Base-by-base conservation (phyloP, 148 eudicot genomes). In the Persicaria tinctoria region DNA sequence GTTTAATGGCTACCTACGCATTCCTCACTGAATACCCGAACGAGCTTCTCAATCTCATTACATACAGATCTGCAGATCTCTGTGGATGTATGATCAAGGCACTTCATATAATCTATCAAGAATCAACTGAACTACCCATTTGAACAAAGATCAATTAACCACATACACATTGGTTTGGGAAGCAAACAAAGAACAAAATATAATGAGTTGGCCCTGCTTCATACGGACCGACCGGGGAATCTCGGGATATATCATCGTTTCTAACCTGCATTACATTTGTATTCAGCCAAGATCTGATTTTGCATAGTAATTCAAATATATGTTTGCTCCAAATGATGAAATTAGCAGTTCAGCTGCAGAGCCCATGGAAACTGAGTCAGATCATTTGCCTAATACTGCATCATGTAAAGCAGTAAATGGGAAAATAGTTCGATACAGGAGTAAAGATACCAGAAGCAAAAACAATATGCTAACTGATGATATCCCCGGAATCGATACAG, bases 281-380 rank as follows among this genome's bases (percentile, higher is more conserved):
- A 57, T 57, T 57, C 63, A 57, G 8, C 20, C 8, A 57, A 57
- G 63, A 57, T 57, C 0, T 17, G 63, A 5, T 57, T 23, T 18
- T 57, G 63, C 32, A 23, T 4, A 60, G 68, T 60, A 60, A 13
- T 27, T 20, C 44, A 20, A 1, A 0, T 18, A 7, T 18, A 57
- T 57, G 68, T 60, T 10, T 11, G 10, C 14, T 60, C 8, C 63
- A 57, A 27, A 59, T 59, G 66, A 59, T 59, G 66, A 23, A 4
- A 18, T 6, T 18, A 7, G 23, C 41, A 9, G 68, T 32, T 32
- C 41, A 32, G 0, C 41, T 1, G 41, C 10, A 60, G 68, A 38
- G 41, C 68, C 68, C 68, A 60, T 60, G 68, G 44, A 23, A 60
- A 60, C 27, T 60, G 41, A 60, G 68, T 27, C 44, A 60, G 68